Conservation (phyloP, 2,329 filamentous ascomycete genomes). For the Lecanicillium sp. region DNA sequence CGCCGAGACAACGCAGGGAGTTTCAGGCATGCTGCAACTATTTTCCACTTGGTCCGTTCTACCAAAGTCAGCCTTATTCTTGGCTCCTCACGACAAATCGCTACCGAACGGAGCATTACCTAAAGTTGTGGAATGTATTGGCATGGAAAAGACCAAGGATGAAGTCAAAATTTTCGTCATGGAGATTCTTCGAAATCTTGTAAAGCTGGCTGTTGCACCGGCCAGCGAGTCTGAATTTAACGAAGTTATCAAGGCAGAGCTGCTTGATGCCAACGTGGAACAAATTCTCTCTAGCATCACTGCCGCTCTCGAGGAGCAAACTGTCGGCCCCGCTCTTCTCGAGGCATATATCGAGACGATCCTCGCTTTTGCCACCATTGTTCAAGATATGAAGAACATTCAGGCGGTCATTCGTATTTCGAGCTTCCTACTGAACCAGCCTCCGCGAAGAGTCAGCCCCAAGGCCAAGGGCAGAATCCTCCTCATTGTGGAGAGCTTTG, state of each 20-base stretch:
- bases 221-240: slow-evolving; percentile 48
- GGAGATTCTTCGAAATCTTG: slow-evolving; percentile 62
- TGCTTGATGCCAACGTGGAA: slow-evolving; percentile 49
- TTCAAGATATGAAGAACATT: slow-evolving; percentile 60
- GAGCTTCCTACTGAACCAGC: slow-evolving; percentile 74
- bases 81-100: slow-evolving; percentile 35
- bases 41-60: slow-evolving; percentile 74
- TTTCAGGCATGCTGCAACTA: slow-evolving; percentile 75
- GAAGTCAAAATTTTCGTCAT: slow-evolving; percentile 80
- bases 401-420: slow-evolving; percentile 73
- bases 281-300: slow-evolving; percentile 60
- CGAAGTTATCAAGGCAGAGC: slow-evolving; percentile 44
- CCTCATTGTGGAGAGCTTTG: slow-evolving; percentile 71
- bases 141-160: slow-evolving; percentile 67
- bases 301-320: slow-evolving; percentile 51
- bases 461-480: slow-evolving; percentile 76
- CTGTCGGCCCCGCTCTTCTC: slow-evolving; percentile 63
- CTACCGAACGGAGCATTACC: slow-evolving; percentile 56
- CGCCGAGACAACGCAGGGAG: slow-evolving; percentile 77
- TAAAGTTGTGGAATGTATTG: slow-evolving; percentile 64
- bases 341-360: slow-evolving; percentile 73
- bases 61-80: slow-evolving; percentile 56
- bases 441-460: slow-evolving; percentile 73
- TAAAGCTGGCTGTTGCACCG: slow-evolving; percentile 49
- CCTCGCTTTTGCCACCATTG: slow-evolving; percentile 64